Conservation (phyloP, 2,329 filamentous ascomycete genomes). For the Aspergillus fumigatus region DNA sequence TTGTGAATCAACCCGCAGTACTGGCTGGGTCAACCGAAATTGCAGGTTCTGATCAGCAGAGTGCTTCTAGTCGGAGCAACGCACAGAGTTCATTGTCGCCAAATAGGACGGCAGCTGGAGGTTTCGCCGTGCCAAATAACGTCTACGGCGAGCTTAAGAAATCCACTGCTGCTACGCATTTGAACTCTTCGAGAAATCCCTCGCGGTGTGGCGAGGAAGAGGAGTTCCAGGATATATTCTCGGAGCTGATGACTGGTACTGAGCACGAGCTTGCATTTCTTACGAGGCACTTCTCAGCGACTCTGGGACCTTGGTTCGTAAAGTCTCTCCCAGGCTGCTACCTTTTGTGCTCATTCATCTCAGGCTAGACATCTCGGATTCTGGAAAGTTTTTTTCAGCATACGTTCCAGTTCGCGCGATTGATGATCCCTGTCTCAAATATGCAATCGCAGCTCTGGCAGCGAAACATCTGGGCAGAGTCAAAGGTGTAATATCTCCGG, state of each 20-base stretch:
- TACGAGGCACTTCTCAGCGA: conserved; percentile 33
- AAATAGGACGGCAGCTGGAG: not conserved
- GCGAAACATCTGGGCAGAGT: conserved; percentile 37
- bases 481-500: conserved; percentile 23
- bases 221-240: conserved; percentile 33
- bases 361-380: conserved; percentile 39
- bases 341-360: conserved; percentile 7
- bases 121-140: not conserved
- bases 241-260: conserved; percentile 34
- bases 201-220: conserved; percentile 24
- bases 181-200: conserved; percentile 10
- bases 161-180: not conserved
- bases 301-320: conserved; percentile 33
- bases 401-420: conserved; percentile 36
- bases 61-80: conserved; percentile 1
- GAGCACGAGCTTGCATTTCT: conserved; percentile 38
- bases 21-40: not conserved
- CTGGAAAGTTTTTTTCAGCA: conserved; percentile 35
- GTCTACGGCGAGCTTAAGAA: conserved; percentile 1
- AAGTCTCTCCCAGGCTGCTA: not conserved
- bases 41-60: not conserved
- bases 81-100: conserved; percentile 2
- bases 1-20: not conserved
- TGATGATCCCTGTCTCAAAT: conserved; percentile 30
- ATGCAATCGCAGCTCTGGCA: conserved; percentile 35